These are phyloP conservation scores for Claviceps purpurea DNA, from an alignment of 2,329 filamentous ascomycete genomes.

Conservation along the genomic window DNA sequence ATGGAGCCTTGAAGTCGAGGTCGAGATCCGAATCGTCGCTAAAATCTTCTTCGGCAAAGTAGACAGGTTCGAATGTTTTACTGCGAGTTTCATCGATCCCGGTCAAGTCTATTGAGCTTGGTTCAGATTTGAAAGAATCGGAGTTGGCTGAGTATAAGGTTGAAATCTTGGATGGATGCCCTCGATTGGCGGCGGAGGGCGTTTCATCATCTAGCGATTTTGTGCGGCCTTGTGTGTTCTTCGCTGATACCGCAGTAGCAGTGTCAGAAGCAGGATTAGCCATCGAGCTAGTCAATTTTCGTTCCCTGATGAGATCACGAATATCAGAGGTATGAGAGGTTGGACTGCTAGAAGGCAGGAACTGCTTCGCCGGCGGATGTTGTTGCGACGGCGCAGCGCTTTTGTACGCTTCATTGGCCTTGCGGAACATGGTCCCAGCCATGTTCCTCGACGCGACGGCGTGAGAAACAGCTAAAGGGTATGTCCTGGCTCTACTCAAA, in stretches of 20 bases:
- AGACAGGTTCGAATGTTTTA: conserved; percentile 27
- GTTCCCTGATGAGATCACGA: conserved; percentile 35
- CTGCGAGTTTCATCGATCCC: conserved; percentile 11
- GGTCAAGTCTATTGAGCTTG: conserved; percentile 22
- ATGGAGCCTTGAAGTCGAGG: conserved; percentile 50
- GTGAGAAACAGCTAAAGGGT: conserved; percentile 13
- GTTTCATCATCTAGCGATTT: conserved; percentile 16
- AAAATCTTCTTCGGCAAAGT: conserved; percentile 71
- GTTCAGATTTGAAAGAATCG: conserved; percentile 30
- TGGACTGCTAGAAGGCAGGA: conserved; percentile 45
- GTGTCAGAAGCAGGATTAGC: conserved; percentile 6
- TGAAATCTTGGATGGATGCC: conserved; percentile 2
- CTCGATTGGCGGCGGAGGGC: conserved; percentile 9
- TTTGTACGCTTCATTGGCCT: conserved; percentile 6
- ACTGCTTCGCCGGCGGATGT: conserved; percentile 31
- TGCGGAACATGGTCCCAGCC: conserved; percentile 7
- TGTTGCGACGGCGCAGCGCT: conserved; percentile 21
- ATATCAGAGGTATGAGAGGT: conserved; percentile 32
- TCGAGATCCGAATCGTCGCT: conserved; percentile 72
- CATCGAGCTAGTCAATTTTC: conserved; percentile 21
- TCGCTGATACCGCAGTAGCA: conserved; percentile 23
- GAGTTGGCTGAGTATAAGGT: conserved; percentile 28
- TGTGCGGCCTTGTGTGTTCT: conserved; percentile 16
- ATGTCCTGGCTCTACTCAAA: conserved; percentile 12
- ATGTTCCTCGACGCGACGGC: conserved; percentile 2